A percentile compares a stretch with the other conserved stretches of the same genome.
These are phyloP conservation scores for Cornus controversa DNA, from an alignment of 148 eudicot species.

Conservation along the genomic window DNA sequence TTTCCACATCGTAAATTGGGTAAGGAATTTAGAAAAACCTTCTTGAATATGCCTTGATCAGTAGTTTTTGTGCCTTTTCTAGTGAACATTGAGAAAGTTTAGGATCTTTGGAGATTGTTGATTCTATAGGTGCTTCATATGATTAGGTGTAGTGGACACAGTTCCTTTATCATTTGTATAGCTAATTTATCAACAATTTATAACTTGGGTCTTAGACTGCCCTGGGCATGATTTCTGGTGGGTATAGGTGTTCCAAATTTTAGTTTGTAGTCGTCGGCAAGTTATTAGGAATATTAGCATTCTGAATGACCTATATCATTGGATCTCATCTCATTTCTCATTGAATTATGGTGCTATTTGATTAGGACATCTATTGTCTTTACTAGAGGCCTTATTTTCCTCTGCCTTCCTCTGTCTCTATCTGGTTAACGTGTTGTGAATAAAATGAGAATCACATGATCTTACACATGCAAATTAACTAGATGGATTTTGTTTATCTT, in stretches of 20 bases:
- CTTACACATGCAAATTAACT: not conserved
- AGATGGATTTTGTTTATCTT: not conserved
- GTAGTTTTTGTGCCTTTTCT: not conserved
- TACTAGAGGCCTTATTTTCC: not conserved
- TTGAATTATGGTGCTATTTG: not conserved
- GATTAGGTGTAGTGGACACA: not conserved
- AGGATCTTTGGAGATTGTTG: not conserved
- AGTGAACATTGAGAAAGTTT: not conserved
- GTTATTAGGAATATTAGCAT: not conserved
- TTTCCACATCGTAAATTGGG: conserved; percentile 1
- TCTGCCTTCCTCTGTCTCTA: not conserved
- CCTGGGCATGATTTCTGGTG: not conserved
- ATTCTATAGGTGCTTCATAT: not conserved
- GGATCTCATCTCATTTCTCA: too few species aligned
- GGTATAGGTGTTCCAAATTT: not conserved
- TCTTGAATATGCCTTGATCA: not conserved
- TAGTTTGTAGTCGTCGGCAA: not conserved
- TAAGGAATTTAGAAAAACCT: too few species aligned
- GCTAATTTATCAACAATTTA: not conserved
- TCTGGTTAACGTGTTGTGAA: not conserved
- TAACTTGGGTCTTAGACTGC: not conserved
- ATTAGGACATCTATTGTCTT: not conserved
- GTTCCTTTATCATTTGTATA: conserved; percentile 1
- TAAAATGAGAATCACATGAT: not conserved
- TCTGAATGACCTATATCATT: not conserved